Conservation (phyloP, 192 early-diverging fungal species). For the Linnemannia zychae region DNA sequence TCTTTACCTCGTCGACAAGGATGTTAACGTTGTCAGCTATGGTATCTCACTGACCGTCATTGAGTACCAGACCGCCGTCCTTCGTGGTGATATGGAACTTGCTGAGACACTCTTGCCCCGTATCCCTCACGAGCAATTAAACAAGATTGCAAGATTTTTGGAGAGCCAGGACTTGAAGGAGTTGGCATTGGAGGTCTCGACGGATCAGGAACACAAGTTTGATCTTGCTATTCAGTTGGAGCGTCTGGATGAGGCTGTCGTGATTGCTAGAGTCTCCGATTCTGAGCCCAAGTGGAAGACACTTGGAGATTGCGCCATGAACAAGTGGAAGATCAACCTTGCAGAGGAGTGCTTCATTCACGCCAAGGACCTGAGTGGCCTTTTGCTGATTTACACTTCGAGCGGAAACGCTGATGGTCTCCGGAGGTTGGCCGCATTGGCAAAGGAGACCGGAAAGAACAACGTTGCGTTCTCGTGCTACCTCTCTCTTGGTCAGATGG, state of each 20-base stretch:
- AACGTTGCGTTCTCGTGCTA: conserved; percentile 94
- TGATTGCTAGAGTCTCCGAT: conserved; percentile 88
- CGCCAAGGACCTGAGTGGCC: conserved; percentile 92
- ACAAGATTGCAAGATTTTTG: conserved; percentile 95
- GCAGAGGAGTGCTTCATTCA: conserved; percentile 92
- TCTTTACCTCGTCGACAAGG: conserved; percentile 95
- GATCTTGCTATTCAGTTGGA: conserved; percentile 93
- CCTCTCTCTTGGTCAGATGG: conserved; percentile 79
- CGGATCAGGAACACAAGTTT: conserved; percentile 96
- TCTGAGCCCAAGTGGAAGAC: conserved; percentile 95
- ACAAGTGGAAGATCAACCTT: conserved; percentile 88
- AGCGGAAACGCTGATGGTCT: conserved; percentile 88
- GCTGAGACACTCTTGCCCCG: conserved; percentile 86
- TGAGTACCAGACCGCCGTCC: conserved; percentile 98
- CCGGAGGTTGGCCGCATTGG: conserved; percentile 76
- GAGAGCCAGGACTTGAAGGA: conserved; percentile 94
- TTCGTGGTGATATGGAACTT: conserved; percentile 91
- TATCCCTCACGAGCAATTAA: conserved; percentile 90
- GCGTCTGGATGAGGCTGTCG: conserved; percentile 86
- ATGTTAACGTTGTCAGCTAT: conserved; percentile 92
- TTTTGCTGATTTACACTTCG: conserved; percentile 93
- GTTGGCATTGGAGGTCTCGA: conserved; percentile 93
- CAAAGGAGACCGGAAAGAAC: conserved; percentile 80
- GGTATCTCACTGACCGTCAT: conserved; percentile 93
- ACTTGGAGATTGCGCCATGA: conserved; percentile 92